These are phyloP conservation scores for Phytophthora cactorum DNA, from an alignment of 352 stramenopile genomes.

Conservation along the genomic window DNA sequence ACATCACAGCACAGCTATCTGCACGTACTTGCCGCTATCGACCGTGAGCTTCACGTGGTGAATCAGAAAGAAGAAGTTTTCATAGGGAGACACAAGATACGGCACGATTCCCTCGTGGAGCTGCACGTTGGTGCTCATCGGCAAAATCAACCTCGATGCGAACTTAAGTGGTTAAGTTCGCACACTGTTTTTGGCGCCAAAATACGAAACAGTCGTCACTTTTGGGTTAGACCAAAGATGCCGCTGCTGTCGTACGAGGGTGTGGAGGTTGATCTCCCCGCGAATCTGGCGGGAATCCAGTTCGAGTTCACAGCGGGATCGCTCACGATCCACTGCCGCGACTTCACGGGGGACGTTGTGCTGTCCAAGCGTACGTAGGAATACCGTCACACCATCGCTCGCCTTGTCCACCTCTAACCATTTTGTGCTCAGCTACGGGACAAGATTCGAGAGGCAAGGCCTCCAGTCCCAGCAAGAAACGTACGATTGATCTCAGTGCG, in stretches of 20 bases:
- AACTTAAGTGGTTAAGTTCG: slow-evolving; percentile 10
- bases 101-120: slow-evolving; percentile 65
- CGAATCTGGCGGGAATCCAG: slow-evolving; percentile 59
- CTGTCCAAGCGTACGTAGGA: slow-evolving; percentile 56
- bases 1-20: neutral
- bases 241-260: slow-evolving; percentile 79
- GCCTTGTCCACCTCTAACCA: neutral
- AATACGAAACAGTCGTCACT: slow-evolving; percentile 7
- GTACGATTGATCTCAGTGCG: slow-evolving; percentile 47
- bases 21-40: slow-evolving; percentile 78
- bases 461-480: slow-evolving; percentile 52
- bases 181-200: neutral
- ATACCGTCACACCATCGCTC: neutral
- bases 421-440: slow-evolving; percentile 9
- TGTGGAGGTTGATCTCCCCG: slow-evolving; percentile 76
- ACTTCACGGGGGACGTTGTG: slow-evolving; percentile 78
- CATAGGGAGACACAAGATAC: slow-evolving; percentile 81
- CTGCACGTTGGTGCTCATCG: slow-evolving; percentile 83
- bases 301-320: slow-evolving; percentile 67
- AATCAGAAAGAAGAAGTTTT: slow-evolving; percentile 82
- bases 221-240: slow-evolving; percentile 40
- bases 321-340: slow-evolving; percentile 72
- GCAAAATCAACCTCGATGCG: neutral
- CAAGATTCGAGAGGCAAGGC: slow-evolving; percentile 5
- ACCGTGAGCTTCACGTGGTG: slow-evolving; percentile 74